Percentiles rank a stretch among this genome's conserved stretches.
phyloP scores from a whole-genome alignment of 2,329 filamentous ascomycete genomes.

The Parastagonospora nodorum region DNA sequence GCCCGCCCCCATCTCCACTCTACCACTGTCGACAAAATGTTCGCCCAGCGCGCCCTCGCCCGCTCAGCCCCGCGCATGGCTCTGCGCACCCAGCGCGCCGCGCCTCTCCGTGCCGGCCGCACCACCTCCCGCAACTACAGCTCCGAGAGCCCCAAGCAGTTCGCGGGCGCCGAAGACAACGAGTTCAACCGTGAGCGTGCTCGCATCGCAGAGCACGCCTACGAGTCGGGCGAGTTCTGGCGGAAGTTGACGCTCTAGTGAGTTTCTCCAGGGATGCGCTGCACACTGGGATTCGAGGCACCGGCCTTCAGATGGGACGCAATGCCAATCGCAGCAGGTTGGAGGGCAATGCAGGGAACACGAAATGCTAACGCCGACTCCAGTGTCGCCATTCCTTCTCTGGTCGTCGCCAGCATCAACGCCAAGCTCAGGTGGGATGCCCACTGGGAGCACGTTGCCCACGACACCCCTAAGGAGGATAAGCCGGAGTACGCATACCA shows the following conservation, averaged over 20 bases:
- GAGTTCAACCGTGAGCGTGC: slow-evolving; percentile 90
- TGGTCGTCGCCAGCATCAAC: slow-evolving; percentile 76
- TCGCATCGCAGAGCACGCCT: slow-evolving; percentile 89
- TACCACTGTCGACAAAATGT: slow-evolving; percentile 36
- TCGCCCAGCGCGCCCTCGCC: slow-evolving; percentile 38
- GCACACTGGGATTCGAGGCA: too few species aligned
- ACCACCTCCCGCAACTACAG: slow-evolving; percentile 65
- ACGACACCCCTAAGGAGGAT: slow-evolving; percentile 83
- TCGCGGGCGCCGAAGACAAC: slow-evolving; percentile 74
- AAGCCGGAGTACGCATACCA: slow-evolving; percentile 93
- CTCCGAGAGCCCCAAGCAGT: slow-evolving; percentile 61
- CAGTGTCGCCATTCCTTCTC: slow-evolving; percentile 75
- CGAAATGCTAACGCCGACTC: slow-evolving; percentile 16
- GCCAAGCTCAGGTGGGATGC: slow-evolving; percentile 90
- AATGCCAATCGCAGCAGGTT: neutral
- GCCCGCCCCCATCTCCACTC: slow-evolving; percentile 31
- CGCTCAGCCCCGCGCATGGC: slow-evolving; percentile 62
- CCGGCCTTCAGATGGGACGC: neutral
- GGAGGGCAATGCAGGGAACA: too few species aligned
- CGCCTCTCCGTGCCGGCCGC: slow-evolving; percentile 64
- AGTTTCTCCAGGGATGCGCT: slow-evolving; percentile 45
- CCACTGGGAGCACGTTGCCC: slow-evolving; percentile 95
- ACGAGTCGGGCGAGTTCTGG: slow-evolving; percentile 86
- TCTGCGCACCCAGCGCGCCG: slow-evolving; percentile 53
- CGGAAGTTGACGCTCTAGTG: slow-evolving; percentile 96